These are phyloP conservation scores for Halenospora varia DNA, from an alignment of 495 filamentous ascomycete genomes.

Conservation along the genomic window DNA sequence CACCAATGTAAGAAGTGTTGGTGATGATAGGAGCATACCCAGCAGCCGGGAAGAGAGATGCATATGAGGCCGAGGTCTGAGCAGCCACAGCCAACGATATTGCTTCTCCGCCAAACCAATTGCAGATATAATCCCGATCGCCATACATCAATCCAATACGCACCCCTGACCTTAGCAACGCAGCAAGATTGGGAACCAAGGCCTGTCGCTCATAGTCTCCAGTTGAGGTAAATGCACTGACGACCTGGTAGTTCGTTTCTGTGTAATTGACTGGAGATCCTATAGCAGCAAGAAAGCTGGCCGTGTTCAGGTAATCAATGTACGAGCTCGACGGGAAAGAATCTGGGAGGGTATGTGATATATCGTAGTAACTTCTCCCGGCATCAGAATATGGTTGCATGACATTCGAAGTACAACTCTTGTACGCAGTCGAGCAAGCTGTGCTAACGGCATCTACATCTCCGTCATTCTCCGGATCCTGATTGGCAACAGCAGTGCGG, in stretches of 20 bases:
- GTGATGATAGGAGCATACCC: conserved; percentile 51
- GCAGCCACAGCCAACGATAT: conserved; percentile 52
- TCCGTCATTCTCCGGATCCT: conserved; percentile 43
- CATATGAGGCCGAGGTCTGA: conserved; percentile 36
- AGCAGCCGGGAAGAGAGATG: conserved; percentile 42
- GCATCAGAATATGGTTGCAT: conserved; percentile 40
- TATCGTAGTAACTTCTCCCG: conserved; percentile 60
- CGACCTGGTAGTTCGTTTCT: conserved; percentile 43
- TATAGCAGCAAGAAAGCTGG: conserved; percentile 57
- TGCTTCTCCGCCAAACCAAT: conserved; percentile 63
- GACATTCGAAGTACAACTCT: conserved; percentile 40
- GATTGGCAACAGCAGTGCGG: conserved; percentile 33
- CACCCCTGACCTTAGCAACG: conserved; percentile 51
- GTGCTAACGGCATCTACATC: conserved; percentile 42
- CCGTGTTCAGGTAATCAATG: conserved; percentile 60
- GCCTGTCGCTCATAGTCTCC: conserved; percentile 48
- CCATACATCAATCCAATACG: conserved; percentile 68
- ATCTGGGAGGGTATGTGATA: conserved; percentile 45
- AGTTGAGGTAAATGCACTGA: conserved; percentile 46
- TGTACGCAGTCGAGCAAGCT: conserved; percentile 35
- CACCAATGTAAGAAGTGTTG: conserved; percentile 47
- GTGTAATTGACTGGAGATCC: conserved; percentile 68
- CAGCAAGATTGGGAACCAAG: conserved; percentile 44
- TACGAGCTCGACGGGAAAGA: conserved; percentile 62
- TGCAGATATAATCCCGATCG: conserved; percentile 62